Evolutionary conservation across 805 yeast species (phyloP).

Genomic region (Monosporozyma aquatica): DNA sequence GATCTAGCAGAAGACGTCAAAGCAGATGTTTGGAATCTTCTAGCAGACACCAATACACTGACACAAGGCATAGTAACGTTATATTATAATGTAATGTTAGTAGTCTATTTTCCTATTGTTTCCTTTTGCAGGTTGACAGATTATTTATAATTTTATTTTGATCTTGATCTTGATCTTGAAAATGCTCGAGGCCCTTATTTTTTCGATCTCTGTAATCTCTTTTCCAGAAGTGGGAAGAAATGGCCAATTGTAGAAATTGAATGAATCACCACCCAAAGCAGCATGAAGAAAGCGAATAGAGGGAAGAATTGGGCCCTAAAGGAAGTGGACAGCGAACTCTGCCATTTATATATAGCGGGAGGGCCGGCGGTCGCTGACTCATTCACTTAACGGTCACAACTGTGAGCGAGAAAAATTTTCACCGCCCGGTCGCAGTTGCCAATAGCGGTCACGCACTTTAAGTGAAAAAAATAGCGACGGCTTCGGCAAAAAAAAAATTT

Average conservation of each 20-base stretch:
- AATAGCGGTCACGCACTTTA: slow-evolving; percentile 7
- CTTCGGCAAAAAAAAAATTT: too few species aligned
- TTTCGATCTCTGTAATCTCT: too few species aligned
- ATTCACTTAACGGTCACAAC: slow-evolving; percentile 12
- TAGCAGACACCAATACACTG: slow-evolving; percentile 22
- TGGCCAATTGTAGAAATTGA: too few species aligned
- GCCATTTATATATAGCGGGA: background rate
- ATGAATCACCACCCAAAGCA: too few species aligned
- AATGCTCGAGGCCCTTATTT: too few species aligned
- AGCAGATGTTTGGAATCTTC: slow-evolving; percentile 17
- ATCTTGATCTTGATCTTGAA: too few species aligned
- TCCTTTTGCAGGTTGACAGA: background rate
- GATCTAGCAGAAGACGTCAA: background rate
- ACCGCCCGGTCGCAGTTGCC: slow-evolving; percentile 2
- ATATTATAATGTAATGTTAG: background rate
- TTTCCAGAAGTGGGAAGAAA: too few species aligned
- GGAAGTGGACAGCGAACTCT: slow-evolving; percentile 11
- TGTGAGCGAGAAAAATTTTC: background rate
- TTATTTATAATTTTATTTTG: too few species aligned
- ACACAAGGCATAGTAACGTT: slow-evolving; percentile 19
- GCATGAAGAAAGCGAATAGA: background rate
- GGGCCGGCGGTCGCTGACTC: slow-evolving; percentile 9
- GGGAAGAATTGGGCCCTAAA: slow-evolving; percentile 6
- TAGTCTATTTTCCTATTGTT: background rate
- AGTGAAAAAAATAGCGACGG: slow-evolving; percentile 17